These are phyloP conservation scores for Tylopilus sp. DNA, from an alignment of 1,284 basidiomycete genomes.

Conservation along the genomic window DNA sequence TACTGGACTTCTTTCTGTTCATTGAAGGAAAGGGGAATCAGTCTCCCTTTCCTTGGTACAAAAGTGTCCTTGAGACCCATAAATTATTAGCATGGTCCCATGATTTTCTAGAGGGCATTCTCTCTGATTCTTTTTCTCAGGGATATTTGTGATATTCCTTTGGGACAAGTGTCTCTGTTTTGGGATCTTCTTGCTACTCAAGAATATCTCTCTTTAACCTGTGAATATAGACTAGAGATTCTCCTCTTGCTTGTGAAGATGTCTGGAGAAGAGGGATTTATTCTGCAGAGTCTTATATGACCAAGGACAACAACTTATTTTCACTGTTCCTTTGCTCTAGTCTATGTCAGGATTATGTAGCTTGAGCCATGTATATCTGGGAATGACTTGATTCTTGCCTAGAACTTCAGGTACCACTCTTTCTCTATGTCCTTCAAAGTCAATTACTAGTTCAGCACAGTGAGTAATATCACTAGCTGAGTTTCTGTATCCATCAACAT, in stretches of 20 bases:
- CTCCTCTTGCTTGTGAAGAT: neutral
- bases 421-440: neutral
- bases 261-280: neutral
- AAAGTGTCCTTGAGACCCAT: neutral
- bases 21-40: neutral
- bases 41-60: constrained; percentile 1
- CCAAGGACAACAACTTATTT: neutral
- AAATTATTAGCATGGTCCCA: constrained; percentile 8
- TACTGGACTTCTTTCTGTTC: constrained; percentile 7
- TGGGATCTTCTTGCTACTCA: neutral
- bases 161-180: neutral
- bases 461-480: neutral
- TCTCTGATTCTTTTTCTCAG: neutral
- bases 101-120: neutral
- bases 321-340: neutral
- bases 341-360: neutral
- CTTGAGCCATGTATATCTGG: neutral
- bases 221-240: neutral
- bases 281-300: neutral
- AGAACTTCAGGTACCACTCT: neutral
- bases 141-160: constrained; percentile 4
- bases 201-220: neutral
- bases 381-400: neutral
- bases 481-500: neutral
- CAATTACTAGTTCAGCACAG: neutral